These are phyloP conservation scores for Penicillium maclennaniae DNA, from an alignment of 495 filamentous ascomycete genomes.

Conservation along the genomic window DNA sequence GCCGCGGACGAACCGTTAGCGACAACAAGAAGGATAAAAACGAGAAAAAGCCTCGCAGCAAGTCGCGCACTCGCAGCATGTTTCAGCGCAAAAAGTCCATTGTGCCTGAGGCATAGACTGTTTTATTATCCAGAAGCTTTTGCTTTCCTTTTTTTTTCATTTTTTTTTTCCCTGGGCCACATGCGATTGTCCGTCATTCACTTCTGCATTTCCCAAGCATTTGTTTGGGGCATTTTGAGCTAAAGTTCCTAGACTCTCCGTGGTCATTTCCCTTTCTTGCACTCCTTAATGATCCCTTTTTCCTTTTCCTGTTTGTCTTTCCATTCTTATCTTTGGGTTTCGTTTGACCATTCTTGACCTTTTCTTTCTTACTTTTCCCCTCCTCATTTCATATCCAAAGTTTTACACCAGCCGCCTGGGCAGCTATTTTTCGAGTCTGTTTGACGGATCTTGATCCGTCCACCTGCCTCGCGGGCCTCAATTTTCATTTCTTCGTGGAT, in stretches of 20 bases:
- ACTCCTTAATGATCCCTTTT: conserved; percentile 6
- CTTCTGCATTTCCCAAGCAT: conserved; percentile 16
- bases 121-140: conserved; percentile 4
- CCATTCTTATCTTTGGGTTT: conserved; percentile 1
- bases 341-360: neutral
- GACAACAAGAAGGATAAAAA: conserved; percentile 50
- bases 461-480: conserved; percentile 22
- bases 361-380: conserved; percentile 5
- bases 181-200: neutral
- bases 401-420: conserved; percentile 25
- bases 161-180: neutral
- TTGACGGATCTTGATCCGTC: conserved; percentile 5
- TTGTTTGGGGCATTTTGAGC: conserved; percentile 21
- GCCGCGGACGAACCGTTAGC: conserved; percentile 35
- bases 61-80: conserved; percentile 61
- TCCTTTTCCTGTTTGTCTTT: conserved; percentile 8
- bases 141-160: neutral
- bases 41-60: conserved; percentile 60
- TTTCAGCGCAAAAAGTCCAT: conserved; percentile 60
- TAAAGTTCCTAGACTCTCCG: conserved; percentile 2
- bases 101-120: conserved; percentile 29
- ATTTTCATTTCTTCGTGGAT: conserved; percentile 29
- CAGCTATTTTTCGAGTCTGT: conserved; percentile 25
- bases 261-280: conserved; percentile 8
- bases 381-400: conserved; percentile 3